Evolutionary conservation across 495 filamentous ascomycete genomes (phyloP), one percentile per base, ranked within the genome.

Genomic region (Tirmania nivea): DNA sequence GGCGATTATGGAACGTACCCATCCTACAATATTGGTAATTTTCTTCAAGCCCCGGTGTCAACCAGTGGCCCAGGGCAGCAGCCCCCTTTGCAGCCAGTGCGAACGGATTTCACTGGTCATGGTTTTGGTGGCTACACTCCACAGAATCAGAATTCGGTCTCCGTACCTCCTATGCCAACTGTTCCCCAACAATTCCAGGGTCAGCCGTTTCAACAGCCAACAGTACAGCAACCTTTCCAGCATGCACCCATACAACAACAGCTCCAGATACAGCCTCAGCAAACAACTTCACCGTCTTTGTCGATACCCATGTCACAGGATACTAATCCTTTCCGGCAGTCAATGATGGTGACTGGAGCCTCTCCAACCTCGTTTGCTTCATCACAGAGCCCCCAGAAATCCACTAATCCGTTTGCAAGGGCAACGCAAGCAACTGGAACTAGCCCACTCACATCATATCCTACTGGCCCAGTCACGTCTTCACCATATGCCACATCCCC

Each of bases 251-350:
- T 69, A 60, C 65, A 69, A 51, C 70, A 71, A 14, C 70, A 77
- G 36, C 70, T 69, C 34, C 48, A 19, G 25, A 5, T 50, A 12
- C 48, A 50, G 20, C 21, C 21, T 17, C 48, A 19, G 48, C 21
- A 20, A 20, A 12, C 25, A 12, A 3, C 11, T 12, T 21, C n/a
- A 31, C 48, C 14, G n/a, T 21, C 14, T 17, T 12, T 21, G 11
- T 16, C 48, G 12, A 12, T 50, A 50, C 61, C 68, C 0, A 65
- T 66, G 4, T 69, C 74, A 51, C 81, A 81, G 55, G 75, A 69
- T 11, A 87, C 85, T 3, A 94, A 94, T 64, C 87, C 87, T 5
- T 94, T 94, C 71, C 75, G 87, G 39, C 81, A 84, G 61, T 90
- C 85, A 2, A 85, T 86, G 76, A 69, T 90, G 69, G 68, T 80